Evolutionary conservation across 2,329 filamentous ascomycete species (phyloP), one percentile per base, ranked within the genome.

Genomic region (Proliferodiscus dingleyae): DNA sequence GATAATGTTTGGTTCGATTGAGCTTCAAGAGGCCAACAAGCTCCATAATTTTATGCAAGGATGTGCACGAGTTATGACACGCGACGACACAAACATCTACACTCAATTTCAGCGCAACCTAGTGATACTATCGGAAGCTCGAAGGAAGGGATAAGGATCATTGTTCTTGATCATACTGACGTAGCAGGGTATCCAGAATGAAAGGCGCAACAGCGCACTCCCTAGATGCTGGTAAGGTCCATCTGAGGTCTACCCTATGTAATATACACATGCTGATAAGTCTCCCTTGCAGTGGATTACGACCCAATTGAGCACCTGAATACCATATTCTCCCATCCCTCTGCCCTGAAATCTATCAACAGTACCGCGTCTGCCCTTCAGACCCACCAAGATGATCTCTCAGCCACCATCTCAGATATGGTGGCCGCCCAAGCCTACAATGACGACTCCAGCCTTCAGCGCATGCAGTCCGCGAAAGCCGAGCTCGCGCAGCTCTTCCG

Each of bases 221-320:
- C 19, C 50, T 65, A 45, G 62, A 64, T 63, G 56, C 59, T 50
- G 56, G 62, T 65, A 60, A 54, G 54, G 44, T 44, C 18, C 43
- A 36, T 29, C 34, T 33, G 11, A 19, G 15, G 37, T 30, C 36
- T 10, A 37, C 23, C 24, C 32, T 32, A 24, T 47, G n/a, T 32
- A 7, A 15, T 32, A 36, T 22, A 48, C 41, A 22, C 32, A 41
- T 49, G 41, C 47, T 60, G 34, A 58, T 38, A 37, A 18, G 39
- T 38, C 16, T 34, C 37, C 21, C 29, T 41, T 37, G 13, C 54
- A 86, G 83, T 77, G 66, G 83, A 95, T 67, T 97, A 96, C 71
- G 85, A 97, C 65, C 89, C 93, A 43, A 85, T 97, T 64, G 79
- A 88, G 59, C 89, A 98, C 68, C 78, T 98, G 46, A 97, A 98